A percentile compares a stretch with the other conserved stretches of the same genome.
These are phyloP conservation scores for Phytophthora cryptogea DNA, from an alignment of 352 stramenopile species.

Conservation along the genomic window DNA sequence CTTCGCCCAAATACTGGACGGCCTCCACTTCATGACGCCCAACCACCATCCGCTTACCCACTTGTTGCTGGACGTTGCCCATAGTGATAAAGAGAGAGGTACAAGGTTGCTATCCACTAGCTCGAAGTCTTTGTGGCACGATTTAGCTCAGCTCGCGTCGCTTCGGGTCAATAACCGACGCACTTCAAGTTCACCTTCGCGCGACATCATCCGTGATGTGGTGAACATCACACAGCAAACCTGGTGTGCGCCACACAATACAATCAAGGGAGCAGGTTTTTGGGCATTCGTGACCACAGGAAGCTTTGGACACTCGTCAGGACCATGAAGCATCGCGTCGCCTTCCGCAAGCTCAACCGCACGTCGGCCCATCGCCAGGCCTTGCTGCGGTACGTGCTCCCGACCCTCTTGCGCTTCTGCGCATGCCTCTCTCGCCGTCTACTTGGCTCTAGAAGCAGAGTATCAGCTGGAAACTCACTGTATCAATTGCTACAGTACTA, in stretches of 20 bases:
- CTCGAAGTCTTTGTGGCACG: slow-evolving; percentile 2
- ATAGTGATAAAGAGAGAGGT: slow-evolving; percentile 28
- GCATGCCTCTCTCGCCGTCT: not conserved
- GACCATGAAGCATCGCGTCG: slow-evolving; percentile 82
- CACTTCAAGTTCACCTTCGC: slow-evolving; percentile 19
- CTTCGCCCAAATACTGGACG: slow-evolving; percentile 77
- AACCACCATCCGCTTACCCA: slow-evolving; percentile 67
- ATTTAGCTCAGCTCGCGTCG: slow-evolving; percentile 22
- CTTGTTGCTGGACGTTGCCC: slow-evolving; percentile 83
- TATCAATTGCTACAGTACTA: slow-evolving; percentile 68
- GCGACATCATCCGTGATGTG: not conserved
- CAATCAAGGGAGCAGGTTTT: not conserved
- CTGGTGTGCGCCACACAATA: not conserved
- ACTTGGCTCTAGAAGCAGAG: slow-evolving; percentile 3
- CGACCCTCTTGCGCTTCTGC: not conserved
- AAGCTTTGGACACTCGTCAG: slow-evolving; percentile 8
- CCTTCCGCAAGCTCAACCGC: slow-evolving; percentile 92
- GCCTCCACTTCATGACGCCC: slow-evolving; percentile 69
- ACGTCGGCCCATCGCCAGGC: slow-evolving; percentile 94
- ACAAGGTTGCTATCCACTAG: not conserved
- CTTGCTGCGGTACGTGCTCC: slow-evolving; percentile 90
- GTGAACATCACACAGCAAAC: not conserved
- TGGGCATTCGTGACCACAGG: slow-evolving; percentile 25
- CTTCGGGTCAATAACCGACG: slow-evolving; percentile 27
- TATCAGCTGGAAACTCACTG: slow-evolving; percentile 6